Base-by-base conservation (phyloP, 1,284 basidiomycete species). In the Grifola frondosa region DNA sequence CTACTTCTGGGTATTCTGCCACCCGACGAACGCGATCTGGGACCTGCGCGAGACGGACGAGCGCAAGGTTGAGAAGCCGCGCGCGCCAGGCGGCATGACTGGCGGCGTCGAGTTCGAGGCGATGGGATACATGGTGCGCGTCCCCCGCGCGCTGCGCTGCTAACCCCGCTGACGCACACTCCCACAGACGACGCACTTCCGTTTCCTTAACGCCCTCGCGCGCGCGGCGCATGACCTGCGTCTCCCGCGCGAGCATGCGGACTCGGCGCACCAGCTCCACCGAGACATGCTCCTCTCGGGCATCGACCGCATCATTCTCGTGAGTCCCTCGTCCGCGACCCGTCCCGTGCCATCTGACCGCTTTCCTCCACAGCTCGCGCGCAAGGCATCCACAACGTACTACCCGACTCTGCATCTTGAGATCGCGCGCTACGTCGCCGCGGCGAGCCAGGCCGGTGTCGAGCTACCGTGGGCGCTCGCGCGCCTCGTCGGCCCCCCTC, bases 1-100 rank as follows among this genome's bases (percentile, higher is more conserved):
- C 63, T 98, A 97, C 68, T 98, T 98, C 66, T 98, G 96, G 93
- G 88, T 99, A 42, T 98, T 98, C 69, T 98, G 96, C 62, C 97
- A 99, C 63, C 86, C 88, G 3, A 87, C 87, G 57, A 99, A 99
- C 60, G 81, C 83, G 1, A 84, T 96, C 33, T 97, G 94, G 94
- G 73, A 84, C 13, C 69, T 95, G 20, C 68, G 75, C 5, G 85
- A 93, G 54, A 84, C 91, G 0, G 88, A 97, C 57, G 85, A 91
- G 60, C 78, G 71, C 2, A 80, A 80, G 42, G 91, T 95, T 4
- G 91, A 94, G 66, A 88, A 85, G 56, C 97, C 96, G 4, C 80
- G 91, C 26, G 96, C 97, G 3, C 96, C 97, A 0, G 92, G 93
- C 6, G 96, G 96, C 6, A 97, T 98, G 82, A 98, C 97, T 0